These are phyloP conservation scores for Verruconis gallopava DNA, from an alignment of 2,329 filamentous ascomycete species.

Conservation along the genomic window DNA sequence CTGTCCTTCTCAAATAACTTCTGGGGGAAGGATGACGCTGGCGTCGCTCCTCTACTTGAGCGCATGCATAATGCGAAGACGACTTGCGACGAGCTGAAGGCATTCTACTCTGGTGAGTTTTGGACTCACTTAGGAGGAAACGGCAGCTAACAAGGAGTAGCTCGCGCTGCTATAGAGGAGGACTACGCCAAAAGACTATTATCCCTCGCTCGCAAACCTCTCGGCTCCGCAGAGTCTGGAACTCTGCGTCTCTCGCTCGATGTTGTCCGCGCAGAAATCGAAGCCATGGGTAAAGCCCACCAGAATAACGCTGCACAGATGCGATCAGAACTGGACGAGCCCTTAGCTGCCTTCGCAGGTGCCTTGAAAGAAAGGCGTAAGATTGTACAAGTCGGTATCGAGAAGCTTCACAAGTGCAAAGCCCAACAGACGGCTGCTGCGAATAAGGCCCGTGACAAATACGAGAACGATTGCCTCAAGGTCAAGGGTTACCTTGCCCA, in stretches of 20 bases:
- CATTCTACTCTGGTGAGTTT: conserved; percentile 67
- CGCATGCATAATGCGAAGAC: conserved; percentile 92
- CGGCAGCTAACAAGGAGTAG: conserved; percentile 29
- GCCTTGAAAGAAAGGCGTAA: conserved; percentile 95
- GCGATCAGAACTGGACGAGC: conserved; percentile 92
- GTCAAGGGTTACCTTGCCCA: conserved; percentile 98
- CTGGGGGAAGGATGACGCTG: conserved; percentile 98
- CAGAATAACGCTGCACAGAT: conserved; percentile 83
- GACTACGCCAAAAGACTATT: conserved; percentile 88
- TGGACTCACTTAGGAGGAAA: neutral
- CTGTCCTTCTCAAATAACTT: conserved; percentile 94
- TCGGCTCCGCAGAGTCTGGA: conserved; percentile 79
- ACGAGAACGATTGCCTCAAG: conserved; percentile 94
- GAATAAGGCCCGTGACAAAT: conserved; percentile 90
- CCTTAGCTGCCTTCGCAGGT: conserved; percentile 77
- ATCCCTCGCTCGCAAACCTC: conserved; percentile 70
- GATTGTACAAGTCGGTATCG: conserved; percentile 86
- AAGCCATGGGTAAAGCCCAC: conserved; percentile 88
- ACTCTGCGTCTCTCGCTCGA: conserved; percentile 76
- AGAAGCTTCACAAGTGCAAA: conserved; percentile 88
- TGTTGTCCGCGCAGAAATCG: conserved; percentile 75
- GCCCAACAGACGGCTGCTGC: conserved; percentile 80
- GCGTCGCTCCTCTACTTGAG: conserved; percentile 78
- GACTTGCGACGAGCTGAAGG: conserved; percentile 83
- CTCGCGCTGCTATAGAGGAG: conserved; percentile 86